Evolutionary conservation across 306 rosid genomes (phyloP), one percentile per base, ranked within the genome.

Genomic region (Myrica gale): DNA sequence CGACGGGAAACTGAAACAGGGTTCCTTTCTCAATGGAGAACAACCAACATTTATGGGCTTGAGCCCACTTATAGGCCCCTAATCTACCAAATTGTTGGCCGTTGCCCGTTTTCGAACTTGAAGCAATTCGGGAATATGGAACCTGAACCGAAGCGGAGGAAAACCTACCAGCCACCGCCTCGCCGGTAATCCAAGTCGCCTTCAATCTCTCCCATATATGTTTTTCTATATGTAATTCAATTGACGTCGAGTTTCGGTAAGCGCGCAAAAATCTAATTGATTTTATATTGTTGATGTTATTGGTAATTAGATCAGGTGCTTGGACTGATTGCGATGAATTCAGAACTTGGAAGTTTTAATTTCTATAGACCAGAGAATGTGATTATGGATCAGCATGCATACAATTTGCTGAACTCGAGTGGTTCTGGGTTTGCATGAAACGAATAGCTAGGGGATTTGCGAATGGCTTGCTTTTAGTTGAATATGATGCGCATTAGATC

Each of bases 121-220:
- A 10, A 67, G 73, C 73, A 20, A 9, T 58, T 9, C 12, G 51
- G 45, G 19, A 43, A 21, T 4, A 84, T 79, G 88, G 79, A 63
- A 12, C 45, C 81, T 4, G 84, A 77, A 54, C 75, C 79, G 55
- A 84, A 80, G 76, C 80, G 84, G 32, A 79, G 81, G 72, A 81
- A 79, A 73, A 23, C 45, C 52, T n/a, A 68, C 32, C 82, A 70
- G 44, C 65, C 86, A 70, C 74, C 69, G 44, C 69, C 80, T 61
- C 74, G 65, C 61, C 41, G 89, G 89, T 85, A 44, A 75, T 32
- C 42, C 37, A 19, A 2, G 41, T 63, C 7, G 7, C 47, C 58
- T 10, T 41, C 26, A 15, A 6, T 68, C n/a, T 39, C 37, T 45
- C 37, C 26, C 1, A 26, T 52, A 23, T 41, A 7, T 13, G 5